Percentiles rank a stretch among this genome's conserved stretches.
Evolutionary conservation across 306 rosid genomes (phyloP).

Genomic region (Carpinus fangiana): DNA sequence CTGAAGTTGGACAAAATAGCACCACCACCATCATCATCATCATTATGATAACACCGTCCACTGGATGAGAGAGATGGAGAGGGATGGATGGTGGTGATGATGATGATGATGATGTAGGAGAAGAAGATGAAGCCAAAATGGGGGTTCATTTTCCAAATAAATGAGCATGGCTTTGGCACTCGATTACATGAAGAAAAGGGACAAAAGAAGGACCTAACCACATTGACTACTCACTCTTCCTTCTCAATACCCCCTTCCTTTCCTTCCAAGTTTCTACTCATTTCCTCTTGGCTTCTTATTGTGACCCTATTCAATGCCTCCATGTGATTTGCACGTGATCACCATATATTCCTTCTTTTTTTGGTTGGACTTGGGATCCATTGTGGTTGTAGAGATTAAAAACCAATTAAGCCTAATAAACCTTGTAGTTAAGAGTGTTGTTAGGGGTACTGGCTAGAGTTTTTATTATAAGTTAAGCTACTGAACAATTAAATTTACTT

Average conservation of each 20-base stretch:
- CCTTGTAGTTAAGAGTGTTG: too few species aligned
- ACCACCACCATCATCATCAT: constrained; percentile 44
- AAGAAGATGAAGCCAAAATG: constrained; percentile 65
- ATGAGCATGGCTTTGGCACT: constrained; percentile 71
- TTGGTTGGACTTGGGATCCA: constrained; percentile 6
- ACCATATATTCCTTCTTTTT: constrained; percentile 23
- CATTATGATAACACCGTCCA: constrained; percentile 35
- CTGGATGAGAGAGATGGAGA: constrained; percentile 32
- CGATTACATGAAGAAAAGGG: constrained; percentile 68
- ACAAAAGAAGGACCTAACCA: constrained; percentile 66
- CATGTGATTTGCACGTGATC: constrained; percentile 35
- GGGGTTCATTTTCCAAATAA: constrained; percentile 70
- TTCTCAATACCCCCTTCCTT: constrained; percentile 19
- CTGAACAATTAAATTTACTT: too few species aligned
- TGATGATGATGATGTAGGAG: constrained; percentile 43
- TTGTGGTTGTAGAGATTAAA: neutral
- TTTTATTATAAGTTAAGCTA: too few species aligned
- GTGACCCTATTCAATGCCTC: neutral
- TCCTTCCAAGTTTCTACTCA: constrained; percentile 33
- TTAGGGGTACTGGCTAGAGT: too few species aligned
- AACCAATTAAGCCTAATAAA: neutral
- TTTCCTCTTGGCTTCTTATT: constrained; percentile 33
- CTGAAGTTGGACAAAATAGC: constrained; percentile 51
- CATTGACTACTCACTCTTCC: constrained; percentile 51
- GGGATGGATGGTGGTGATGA: constrained; percentile 25